A percentile compares a stretch with the other conserved stretches of the same genome.
Conservation (phyloP, 1,139 yeast genomes). For the Lodderomyces metapsilosis region DNA sequence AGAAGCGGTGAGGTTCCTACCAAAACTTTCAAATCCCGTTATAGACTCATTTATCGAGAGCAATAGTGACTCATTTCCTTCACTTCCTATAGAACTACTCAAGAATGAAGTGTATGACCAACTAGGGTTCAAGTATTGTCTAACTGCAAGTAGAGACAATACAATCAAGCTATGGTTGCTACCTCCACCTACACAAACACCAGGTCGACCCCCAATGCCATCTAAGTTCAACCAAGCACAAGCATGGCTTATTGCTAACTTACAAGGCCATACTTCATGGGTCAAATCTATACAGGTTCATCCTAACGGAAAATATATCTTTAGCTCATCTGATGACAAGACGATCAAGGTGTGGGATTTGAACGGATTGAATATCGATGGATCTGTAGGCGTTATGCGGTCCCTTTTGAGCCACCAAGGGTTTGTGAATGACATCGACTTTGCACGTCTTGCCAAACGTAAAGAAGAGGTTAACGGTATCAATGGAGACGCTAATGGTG, state of each 20-base stretch:
- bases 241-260: conserved; percentile 54
- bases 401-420: conserved; percentile 69
- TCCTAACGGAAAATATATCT: conserved; percentile 70
- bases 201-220: conserved; percentile 60
- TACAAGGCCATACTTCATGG: conserved; percentile 86
- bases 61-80: conserved; percentile 30
- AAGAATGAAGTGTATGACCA: conserved; percentile 28
- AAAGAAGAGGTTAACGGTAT: conserved; percentile 10
- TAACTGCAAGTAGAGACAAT: conserved; percentile 83
- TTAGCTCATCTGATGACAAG: conserved; percentile 81
- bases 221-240: conserved; percentile 51
- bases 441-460: conserved; percentile 46
- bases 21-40: conserved; percentile 45
- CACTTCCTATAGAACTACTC: conserved; percentile 33
- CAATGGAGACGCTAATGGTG: too few species aligned
- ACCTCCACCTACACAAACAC: conserved; percentile 54
- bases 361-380: conserved; percentile 38
- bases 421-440: conserved; percentile 63
- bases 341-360: conserved; percentile 80
- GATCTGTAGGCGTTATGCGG: conserved; percentile 46
- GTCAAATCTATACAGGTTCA: conserved; percentile 68
- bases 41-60: conserved; percentile 49
- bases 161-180: conserved; percentile 72
- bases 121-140: conserved; percentile 64
- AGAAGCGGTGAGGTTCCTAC: conserved; percentile 71